Evolutionary conservation across 2,329 filamentous ascomycete species (phyloP), one percentile per base, ranked within the genome.

Genomic region (Lasiodiplodia hormozganensis): DNA sequence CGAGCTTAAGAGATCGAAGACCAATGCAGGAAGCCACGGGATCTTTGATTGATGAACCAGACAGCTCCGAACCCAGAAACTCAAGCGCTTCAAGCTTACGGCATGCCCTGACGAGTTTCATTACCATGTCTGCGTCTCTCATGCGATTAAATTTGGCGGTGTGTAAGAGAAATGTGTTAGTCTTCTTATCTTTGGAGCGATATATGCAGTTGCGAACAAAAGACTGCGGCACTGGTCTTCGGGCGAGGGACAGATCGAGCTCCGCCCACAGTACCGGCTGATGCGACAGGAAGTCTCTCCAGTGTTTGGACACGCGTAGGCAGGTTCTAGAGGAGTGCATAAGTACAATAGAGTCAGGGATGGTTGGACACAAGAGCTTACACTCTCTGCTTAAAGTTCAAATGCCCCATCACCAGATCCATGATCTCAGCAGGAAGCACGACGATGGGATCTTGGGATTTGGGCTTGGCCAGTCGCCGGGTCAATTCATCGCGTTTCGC

Each of bases 341-440:
- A 18, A 65, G 57, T 21, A 68, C n/a, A 52, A 12, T 14, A 53
- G 10, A n/a, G 3, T 28, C 54, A 1, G 43, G 14, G 16, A 65
- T 14, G 21, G n/a, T 5, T 38, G 18, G 51, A 3, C 2, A 67
- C 4, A 10, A 52, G 62, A 57, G 73, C 77, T 68, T 79, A 85
- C 77, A 85, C 79, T 64, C 84, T 78, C 65, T 87, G 78, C 62
- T 77, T 79, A 74, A 89, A 87, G 36, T 79, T 76, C n/a, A 89
- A 78, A 70, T 85, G 79, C 11, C 78, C 76, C n/a, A 89, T 73
- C 2, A 88, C 77, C 73, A 85, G 80, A 43, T 82, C 79, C 5
- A 83, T 83, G 28, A 89, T 73, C 72, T 89, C 87, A 1, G 84
- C 74, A 0, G 87, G 87, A 8, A 89, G 75, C 5, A 84, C 72